These are phyloP conservation scores for Trametopsis cervina DNA, from an alignment of 768 basidiomycete species.

Conservation along the genomic window DNA sequence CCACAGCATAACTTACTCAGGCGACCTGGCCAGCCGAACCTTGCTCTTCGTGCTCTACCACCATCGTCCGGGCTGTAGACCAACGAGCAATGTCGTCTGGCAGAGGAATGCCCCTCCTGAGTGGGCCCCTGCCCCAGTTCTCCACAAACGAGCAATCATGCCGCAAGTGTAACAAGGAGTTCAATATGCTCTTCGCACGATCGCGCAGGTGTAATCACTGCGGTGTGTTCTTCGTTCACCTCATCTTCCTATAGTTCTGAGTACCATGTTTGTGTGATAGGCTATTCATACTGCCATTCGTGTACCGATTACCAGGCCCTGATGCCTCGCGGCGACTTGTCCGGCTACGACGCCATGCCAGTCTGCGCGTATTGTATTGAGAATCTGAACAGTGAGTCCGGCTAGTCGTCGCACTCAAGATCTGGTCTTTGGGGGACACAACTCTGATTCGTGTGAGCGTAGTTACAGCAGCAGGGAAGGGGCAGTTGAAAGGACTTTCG, in stretches of 20 bases:
- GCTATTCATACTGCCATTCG: slow-evolving; percentile 63
- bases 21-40: too few relatives aligned
- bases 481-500: slow-evolving; percentile 47
- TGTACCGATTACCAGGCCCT: slow-evolving; percentile 75
- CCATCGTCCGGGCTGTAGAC: background rate
- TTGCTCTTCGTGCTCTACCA: too few relatives aligned
- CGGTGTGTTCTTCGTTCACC: slow-evolving; percentile 37
- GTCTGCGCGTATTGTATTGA: slow-evolving; percentile 78
- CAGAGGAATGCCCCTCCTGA: slow-evolving; percentile 61
- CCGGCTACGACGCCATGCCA: slow-evolving; percentile 54
- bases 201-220: slow-evolving; percentile 69
- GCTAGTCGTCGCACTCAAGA: too few relatives aligned
- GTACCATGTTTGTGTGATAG: slow-evolving; percentile 30
- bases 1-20: too few relatives aligned
- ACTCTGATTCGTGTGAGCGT: slow-evolving; percentile 5
- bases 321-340: slow-evolving; percentile 44
- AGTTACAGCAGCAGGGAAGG: slow-evolving; percentile 68
- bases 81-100: slow-evolving; percentile 2
- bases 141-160: slow-evolving; percentile 35
- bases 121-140: slow-evolving; percentile 44
- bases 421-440: background rate
- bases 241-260: too few relatives aligned
- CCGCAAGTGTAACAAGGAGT: slow-evolving; percentile 70
- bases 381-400: slow-evolving; percentile 45
- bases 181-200: slow-evolving; percentile 57